Conservation (phyloP, 202 grass and related monocot species). For the Alloteropsis angusta region DNA sequence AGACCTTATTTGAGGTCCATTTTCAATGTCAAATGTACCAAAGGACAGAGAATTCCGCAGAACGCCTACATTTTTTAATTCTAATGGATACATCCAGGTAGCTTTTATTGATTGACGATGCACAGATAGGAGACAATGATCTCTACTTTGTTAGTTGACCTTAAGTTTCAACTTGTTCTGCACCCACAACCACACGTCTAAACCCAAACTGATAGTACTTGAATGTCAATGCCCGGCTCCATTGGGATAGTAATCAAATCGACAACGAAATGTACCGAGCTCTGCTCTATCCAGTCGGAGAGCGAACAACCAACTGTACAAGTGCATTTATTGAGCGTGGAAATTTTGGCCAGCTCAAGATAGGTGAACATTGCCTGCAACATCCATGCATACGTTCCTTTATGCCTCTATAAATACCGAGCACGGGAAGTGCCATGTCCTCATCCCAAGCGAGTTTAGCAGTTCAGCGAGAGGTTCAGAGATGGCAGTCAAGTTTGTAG, state of each 20-base stretch:
- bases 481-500: constrained; percentile 10
- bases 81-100: too few relatives aligned
- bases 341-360: background rate
- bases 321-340: background rate
- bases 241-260: background rate
- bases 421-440: background rate
- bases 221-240: background rate
- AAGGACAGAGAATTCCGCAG: too few relatives aligned
- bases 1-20: too few relatives aligned
- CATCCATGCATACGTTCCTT: background rate
- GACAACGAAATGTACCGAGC: background rate
- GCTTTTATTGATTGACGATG: background rate
- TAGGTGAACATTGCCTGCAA: background rate
- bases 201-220: background rate
- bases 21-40: too few relatives aligned
- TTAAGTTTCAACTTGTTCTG: background rate
- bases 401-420: constrained; percentile 9
- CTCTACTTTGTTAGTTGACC: background rate
- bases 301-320: background rate
- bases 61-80: too few relatives aligned
- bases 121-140: background rate
- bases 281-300: background rate
- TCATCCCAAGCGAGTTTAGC: background rate
- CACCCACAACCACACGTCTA: background rate
- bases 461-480: background rate